Conservation (phyloP, 495 filamentous ascomycete genomes). For the Pyrenula massariospora region DNA sequence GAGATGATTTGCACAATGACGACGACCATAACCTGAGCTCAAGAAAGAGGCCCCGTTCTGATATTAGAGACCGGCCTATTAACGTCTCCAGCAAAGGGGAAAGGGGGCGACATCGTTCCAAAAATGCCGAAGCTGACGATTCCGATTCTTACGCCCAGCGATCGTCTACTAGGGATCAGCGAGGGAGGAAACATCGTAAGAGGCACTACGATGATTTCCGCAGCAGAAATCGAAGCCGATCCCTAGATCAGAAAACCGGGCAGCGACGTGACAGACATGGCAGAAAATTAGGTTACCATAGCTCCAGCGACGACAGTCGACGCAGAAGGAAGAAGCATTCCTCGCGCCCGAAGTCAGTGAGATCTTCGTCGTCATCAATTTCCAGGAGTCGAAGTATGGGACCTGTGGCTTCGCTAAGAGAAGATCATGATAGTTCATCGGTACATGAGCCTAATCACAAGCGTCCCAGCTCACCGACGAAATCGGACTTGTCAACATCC, state of each 20-base stretch:
- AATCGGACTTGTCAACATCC: slow-evolving; percentile 23
- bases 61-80: neutral
- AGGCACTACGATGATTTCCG: slow-evolving; percentile 3
- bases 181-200: neutral
- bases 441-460: no score
- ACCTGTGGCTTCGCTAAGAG: neutral
- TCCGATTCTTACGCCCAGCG: neutral
- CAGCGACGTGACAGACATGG: neutral
- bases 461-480: neutral
- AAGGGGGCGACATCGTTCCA: neutral
- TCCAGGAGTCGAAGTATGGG: neutral
- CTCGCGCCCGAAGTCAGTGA: neutral
- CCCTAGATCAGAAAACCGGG: neutral
- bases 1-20: neutral
- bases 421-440: neutral
- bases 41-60: slow-evolving; percentile 13
- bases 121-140: neutral
- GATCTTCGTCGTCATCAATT: neutral
- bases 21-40: neutral
- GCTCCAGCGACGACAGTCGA: neutral
- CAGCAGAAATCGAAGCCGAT: slow-evolving; percentile 4
- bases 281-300: neutral
- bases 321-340: slow-evolving; percentile 1
- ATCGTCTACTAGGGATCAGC: neutral
- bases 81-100: neutral